phyloP scores from a whole-genome alignment of 371 early-diverging fungal species.

The Actinomortierella ambigua region DNA sequence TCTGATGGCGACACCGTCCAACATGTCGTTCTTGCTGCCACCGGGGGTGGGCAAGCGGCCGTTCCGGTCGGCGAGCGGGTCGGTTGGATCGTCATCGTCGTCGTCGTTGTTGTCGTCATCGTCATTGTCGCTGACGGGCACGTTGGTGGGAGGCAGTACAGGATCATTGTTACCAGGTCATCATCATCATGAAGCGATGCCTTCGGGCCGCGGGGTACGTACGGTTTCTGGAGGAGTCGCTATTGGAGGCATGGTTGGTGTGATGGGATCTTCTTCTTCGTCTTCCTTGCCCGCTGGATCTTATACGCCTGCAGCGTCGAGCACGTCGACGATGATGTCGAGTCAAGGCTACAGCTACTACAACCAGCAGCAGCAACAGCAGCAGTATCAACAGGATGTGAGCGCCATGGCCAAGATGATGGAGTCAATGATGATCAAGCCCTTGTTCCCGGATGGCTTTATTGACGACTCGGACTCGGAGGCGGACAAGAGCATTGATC shows the following conservation, averaged over 20 bases:
- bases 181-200: slow-evolving; percentile 8
- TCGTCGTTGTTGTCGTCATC: too few species aligned
- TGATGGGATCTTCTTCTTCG: slow-evolving; percentile 15
- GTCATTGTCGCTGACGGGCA: slow-evolving; percentile 2
- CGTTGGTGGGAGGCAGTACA: not conserved
- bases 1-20: slow-evolving; percentile 42
- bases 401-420: slow-evolving; percentile 37
- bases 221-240: slow-evolving; percentile 11
- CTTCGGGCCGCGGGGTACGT: too few species aligned
- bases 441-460: slow-evolving; percentile 64
- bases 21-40: slow-evolving; percentile 32
- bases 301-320: slow-evolving; percentile 2
- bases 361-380: slow-evolving; percentile 4
- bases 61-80: not conserved
- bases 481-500: slow-evolving; percentile 29
- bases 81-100: too few species aligned
- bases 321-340: slow-evolving; percentile 11
- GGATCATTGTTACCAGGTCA: slow-evolving; percentile 4
- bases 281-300: slow-evolving; percentile 23
- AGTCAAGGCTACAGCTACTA: slow-evolving; percentile 12
- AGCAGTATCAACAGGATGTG: slow-evolving; percentile 5
- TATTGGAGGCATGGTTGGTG: slow-evolving; percentile 2
- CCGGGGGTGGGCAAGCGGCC: slow-evolving; percentile 16
- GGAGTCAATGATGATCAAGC: slow-evolving; percentile 55
- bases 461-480: slow-evolving; percentile 58